Evolutionary conservation across 371 early-diverging fungal species (phyloP), one percentile per base, ranked within the genome.

Genomic region (Lichtheimia ornata): DNA sequence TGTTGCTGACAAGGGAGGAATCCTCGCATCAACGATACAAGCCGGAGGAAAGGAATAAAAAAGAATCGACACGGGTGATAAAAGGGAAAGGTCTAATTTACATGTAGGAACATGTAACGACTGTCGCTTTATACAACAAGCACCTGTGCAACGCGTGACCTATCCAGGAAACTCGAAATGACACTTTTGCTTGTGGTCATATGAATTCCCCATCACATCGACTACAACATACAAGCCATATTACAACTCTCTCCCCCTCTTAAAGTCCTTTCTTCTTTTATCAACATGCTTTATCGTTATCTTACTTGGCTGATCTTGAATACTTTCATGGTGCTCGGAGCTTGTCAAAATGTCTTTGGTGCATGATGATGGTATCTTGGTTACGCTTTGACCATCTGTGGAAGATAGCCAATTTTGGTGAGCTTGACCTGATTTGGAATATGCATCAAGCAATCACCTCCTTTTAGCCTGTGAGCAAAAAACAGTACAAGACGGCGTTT

Each of bases 111-210:
- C n/a, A 51, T 18, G 17, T 42, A n/a, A 59, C 35, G n/a, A 59
- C 35, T 40, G 40, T 24, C 49, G 51, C 51, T 58, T 59, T 50
- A 50, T 50, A 28, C 22, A 42, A 28, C 22, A 53, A 53, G 53
- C 61, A 61, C 53, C 61, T 61, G 61, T 61, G 44, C 61, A 24
- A 61, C 61, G 61, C 61, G 52, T 61, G 61, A 61, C 54, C 61
- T 30, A 53, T 53, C 45, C 45, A 50, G 22, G 59, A 58, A 58
- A 50, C 24, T 15, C 50, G 42, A 28, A 50, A 58, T 42, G 59
- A 42, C 43, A 58, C 51, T 28, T 58, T 17, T 35, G 59, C 43
- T 28, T 58, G 14, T 35, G 35, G 35, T 35, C 35, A 35, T 35
- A 35, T 35, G 35, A 35, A 35, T 35, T 35, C 35, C 35, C 35